Evolutionary conservation across 129 eudicot species (phyloP).

Genomic region (Scalesia atractyloides): DNA sequence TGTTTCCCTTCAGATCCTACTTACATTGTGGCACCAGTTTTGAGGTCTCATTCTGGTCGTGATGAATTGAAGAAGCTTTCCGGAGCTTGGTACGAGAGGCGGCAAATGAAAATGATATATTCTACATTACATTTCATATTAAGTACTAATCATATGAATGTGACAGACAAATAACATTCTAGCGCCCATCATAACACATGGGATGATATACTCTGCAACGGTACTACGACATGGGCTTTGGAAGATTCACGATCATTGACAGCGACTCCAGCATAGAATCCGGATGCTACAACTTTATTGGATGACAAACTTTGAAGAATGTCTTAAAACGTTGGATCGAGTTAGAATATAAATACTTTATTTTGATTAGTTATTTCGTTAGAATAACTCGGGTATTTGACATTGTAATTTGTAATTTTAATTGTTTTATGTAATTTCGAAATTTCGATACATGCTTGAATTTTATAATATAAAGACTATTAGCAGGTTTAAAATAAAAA

Average conservation of each 20-base stretch:
- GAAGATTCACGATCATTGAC: constrained; percentile 80
- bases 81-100: constrained; percentile 96
- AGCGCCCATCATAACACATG: constrained; percentile 89
- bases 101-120: constrained; percentile 91
- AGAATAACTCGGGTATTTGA: too few relatives aligned
- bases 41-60: constrained; percentile 70
- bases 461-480: too few relatives aligned
- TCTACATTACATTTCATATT: constrained; percentile 51
- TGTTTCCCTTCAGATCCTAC: constrained; percentile 70
- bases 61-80: constrained; percentile 84
- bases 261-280: constrained; percentile 69
- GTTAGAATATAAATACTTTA: too few relatives aligned
- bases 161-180: constrained; percentile 76
- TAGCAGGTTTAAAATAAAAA: too few relatives aligned
- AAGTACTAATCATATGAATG: not conserved
- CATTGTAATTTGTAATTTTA: too few relatives aligned
- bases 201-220: constrained; percentile 82
- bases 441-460: too few relatives aligned
- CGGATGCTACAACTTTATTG: constrained; percentile 56
- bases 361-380: too few relatives aligned
- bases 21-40: constrained; percentile 82
- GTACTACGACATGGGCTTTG: constrained; percentile 89
- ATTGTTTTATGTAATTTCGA: too few relatives aligned
- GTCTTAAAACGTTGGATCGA: too few relatives aligned
- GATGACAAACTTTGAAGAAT: too few relatives aligned